Conservation (phyloP, 2,329 filamentous ascomycete species). For the Ophiostoma pallidulum region DNA sequence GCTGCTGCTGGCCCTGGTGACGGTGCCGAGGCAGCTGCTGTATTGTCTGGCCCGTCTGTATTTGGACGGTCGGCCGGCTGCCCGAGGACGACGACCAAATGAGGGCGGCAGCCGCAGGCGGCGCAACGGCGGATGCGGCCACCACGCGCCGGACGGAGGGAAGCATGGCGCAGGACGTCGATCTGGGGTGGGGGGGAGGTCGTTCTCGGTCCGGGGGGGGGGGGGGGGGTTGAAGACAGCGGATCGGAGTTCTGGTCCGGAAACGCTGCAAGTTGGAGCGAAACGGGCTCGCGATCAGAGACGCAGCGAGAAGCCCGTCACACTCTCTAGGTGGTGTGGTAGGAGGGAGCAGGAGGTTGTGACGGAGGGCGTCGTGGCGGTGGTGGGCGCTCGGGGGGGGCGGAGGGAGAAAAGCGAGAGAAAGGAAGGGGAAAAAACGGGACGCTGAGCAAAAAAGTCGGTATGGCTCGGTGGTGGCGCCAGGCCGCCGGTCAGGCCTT, state of each 20-base stretch:
- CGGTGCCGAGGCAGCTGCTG: no score
- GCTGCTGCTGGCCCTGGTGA: no score
- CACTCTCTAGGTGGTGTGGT: not conserved
- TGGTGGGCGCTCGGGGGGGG: conserved; percentile 1
- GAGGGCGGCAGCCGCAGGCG: conserved; percentile 6
- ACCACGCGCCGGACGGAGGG: conserved; percentile 18
- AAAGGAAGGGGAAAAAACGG: not conserved
- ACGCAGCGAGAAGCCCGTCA: no score
- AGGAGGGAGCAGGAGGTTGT: not conserved
- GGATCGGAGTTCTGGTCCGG: no score
- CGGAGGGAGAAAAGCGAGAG: not conserved
- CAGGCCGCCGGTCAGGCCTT: no score
- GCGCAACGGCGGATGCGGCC: conserved; percentile 12
- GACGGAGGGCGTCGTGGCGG: not conserved
- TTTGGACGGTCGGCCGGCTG: conserved; percentile 20
- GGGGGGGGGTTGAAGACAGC: not conserved
- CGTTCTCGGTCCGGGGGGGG: not conserved
- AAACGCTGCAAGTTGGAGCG: no score
- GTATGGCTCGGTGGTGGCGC: no score
- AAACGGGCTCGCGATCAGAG: no score
- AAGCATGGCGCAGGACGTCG: conserved; percentile 11
- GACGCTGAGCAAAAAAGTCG: conserved; percentile 5
- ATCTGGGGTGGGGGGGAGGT: not conserved
- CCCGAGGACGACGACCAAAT: not conserved
- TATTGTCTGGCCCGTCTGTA: conserved; percentile 25